A percentile compares a stretch with the other conserved stretches of the same genome.
Conservation (phyloP, 306 rosid species). For the Malus domestica region DNA sequence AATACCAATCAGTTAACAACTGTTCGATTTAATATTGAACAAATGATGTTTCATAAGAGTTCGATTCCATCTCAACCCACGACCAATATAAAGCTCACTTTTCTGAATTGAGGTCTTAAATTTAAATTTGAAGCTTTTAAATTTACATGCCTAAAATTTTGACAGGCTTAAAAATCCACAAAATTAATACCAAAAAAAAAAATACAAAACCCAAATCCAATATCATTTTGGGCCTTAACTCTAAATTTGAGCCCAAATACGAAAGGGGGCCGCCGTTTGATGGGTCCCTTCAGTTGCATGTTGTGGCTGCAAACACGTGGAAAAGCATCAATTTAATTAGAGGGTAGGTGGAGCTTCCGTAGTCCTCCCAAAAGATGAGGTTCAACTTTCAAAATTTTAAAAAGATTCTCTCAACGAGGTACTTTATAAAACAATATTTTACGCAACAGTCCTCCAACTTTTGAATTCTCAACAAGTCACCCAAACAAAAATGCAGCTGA, state of each 20-base stretch:
- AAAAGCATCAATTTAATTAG: not conserved
- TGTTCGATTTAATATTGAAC: too few relatives aligned
- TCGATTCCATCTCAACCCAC: too few relatives aligned
- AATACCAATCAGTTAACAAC: too few relatives aligned
- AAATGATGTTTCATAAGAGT: too few relatives aligned
- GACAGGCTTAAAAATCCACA: too few relatives aligned
- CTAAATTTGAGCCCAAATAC: not conserved
- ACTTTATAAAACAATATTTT: not conserved
- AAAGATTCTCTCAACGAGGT: constrained; percentile 38
- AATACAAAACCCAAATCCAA: not conserved
- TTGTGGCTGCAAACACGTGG: not conserved
- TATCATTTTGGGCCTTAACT: not conserved
- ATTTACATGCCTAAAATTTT: too few relatives aligned
- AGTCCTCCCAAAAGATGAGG: not conserved
- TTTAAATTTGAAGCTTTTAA: too few relatives aligned
- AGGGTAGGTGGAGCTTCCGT: not conserved
- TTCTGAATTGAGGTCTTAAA: too few relatives aligned
- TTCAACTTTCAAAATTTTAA: constrained; percentile 26
- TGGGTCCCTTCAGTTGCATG: not conserved
- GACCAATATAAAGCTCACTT: too few relatives aligned
- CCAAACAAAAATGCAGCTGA: not conserved
- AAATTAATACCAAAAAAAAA: too few relatives aligned
- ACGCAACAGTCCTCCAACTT: not conserved
- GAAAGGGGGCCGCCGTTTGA: not conserved
- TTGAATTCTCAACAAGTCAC: not conserved